Conservation (phyloP, 2,329 filamentous ascomycete species). For the Curvularia eragrostidis region DNA sequence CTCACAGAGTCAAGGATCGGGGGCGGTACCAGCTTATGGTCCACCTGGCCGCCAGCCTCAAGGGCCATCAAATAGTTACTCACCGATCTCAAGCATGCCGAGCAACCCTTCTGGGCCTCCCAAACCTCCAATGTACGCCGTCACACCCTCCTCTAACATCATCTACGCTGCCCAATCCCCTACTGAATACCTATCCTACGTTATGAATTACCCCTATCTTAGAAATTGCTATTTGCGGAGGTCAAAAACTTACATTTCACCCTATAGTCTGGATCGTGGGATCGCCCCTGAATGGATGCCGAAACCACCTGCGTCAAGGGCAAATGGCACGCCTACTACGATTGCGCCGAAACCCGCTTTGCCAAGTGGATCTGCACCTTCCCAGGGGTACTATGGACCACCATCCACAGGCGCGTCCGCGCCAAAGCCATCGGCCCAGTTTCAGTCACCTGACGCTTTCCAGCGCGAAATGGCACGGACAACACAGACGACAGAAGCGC, state of each 20-base stretch:
- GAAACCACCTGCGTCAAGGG: conserved; percentile 19
- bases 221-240: conserved; percentile 54
- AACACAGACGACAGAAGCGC: conserved; percentile 27
- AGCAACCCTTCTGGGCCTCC: conserved; percentile 41
- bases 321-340: conserved; percentile 17
- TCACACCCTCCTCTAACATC: conserved; percentile 46
- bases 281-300: conserved; percentile 52
- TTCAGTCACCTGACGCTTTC: conserved; percentile 55
- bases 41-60: conserved; percentile 25
- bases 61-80: conserved; percentile 41
- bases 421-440: conserved; percentile 46
- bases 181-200: conserved; percentile 52
- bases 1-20: conserved; percentile 25
- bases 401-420: conserved; percentile 21
- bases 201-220: conserved; percentile 56
- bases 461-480: conserved; percentile 49
- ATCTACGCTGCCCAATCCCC: conserved; percentile 46
- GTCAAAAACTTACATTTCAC: conserved; percentile 56
- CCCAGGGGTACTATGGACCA: conserved; percentile 22
- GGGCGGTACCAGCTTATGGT: conserved; percentile 20
- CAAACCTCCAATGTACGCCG: conserved; percentile 50
- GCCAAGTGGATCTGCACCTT: conserved; percentile 13
- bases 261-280: conserved; percentile 53
- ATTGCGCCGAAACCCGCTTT: conserved; percentile 26
- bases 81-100: conserved; percentile 42